Evolutionary conservation across 805 yeast species (phyloP).

Genomic region (Candida takata): DNA sequence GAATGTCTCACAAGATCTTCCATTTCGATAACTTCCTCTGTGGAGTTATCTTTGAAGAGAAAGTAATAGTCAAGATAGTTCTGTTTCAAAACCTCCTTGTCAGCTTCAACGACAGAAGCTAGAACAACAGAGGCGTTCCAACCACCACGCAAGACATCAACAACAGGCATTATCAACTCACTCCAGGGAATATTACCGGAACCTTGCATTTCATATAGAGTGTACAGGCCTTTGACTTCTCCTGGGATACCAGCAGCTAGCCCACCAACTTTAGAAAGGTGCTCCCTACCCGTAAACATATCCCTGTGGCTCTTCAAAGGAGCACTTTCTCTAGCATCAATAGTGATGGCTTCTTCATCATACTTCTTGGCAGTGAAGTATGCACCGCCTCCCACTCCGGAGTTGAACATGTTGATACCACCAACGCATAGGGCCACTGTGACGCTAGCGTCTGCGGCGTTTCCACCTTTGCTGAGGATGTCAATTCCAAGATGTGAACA

Average conservation of each 20-base stretch:
- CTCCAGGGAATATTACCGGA: constrained; percentile 69
- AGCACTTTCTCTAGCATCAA: constrained; percentile 89
- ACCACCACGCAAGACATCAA: constrained; percentile 57
- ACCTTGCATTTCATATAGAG: constrained; percentile 52
- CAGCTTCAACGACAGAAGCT: constrained; percentile 35
- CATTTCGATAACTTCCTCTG: constrained; percentile 29
- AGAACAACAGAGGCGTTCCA: constrained; percentile 46
- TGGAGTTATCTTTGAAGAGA: constrained; percentile 32
- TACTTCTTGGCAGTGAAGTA: constrained; percentile 46
- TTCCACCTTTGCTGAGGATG: constrained; percentile 40
- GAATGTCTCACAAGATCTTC: constrained; percentile 64
- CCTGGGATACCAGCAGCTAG: constrained; percentile 90
- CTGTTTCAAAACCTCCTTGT: constrained; percentile 27
- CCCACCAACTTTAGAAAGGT: constrained; percentile 67
- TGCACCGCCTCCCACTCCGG: constrained; percentile 94
- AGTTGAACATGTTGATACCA: constrained; percentile 67
- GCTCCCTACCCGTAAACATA: constrained; percentile 51
- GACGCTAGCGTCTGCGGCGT: constrained; percentile 91
- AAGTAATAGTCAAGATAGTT: constrained; percentile 49
- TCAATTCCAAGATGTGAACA: constrained; percentile 31
- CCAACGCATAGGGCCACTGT: constrained; percentile 89
- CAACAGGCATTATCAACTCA: constrained; percentile 70
- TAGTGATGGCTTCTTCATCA: constrained; percentile 45
- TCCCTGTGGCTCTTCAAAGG: constrained; percentile 54
- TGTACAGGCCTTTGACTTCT: constrained; percentile 77